Evolutionary conservation across 2,329 filamentous ascomycete species (phyloP), one percentile per base, ranked within the genome.

Genomic region (Pseudogymnoascus sp.): DNA sequence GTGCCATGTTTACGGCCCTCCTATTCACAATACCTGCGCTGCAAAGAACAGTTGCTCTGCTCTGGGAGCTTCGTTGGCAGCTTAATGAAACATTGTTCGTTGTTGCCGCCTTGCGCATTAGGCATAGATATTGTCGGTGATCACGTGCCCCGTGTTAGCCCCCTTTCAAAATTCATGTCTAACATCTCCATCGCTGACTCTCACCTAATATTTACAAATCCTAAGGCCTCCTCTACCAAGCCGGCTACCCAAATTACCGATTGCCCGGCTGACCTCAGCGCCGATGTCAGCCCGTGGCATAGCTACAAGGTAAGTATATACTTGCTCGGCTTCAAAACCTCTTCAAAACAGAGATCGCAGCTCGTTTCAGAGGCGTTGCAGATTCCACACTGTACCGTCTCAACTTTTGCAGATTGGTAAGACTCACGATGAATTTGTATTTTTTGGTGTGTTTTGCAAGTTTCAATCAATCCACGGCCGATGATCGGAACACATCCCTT

Each of bases 101-200:
- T 21, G n/a, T 57, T 10, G 50, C 50, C 50, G 50, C 50, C 50
- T 57, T 57, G 50, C 50, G 50, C 50, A 57, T 57, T n/a, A 57
- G 50, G 50, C 50, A 57, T 9, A 15, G 15, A 13, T 33, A 57
- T 57, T 17, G 3, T 2, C 15, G 1, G 28, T 31, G 15, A 31
- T 57, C 50, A 57, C 50, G 50, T 57, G n/a, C n/a, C n/a, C n/a
- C n/a, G 50, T 35, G 1, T 21, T 31, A 6, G 17, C 3, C 28
- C 47, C 10, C 28, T 33, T 57, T 57, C 28, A 19, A 35, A 57
- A 35, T n/a, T 21, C 26, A 28, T 57, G 28, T 35, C 7, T 21
- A 35, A 2, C 28, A 57, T 57, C 50, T 57, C 50, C 50, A 21
- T 57, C n/a, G 17, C 50, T 8, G 11, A 33, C 50, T 33, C n/a